These are phyloP conservation scores for Thraustochytrium sp. DNA, from an alignment of 352 stramenopile genomes.

Conservation along the genomic window DNA sequence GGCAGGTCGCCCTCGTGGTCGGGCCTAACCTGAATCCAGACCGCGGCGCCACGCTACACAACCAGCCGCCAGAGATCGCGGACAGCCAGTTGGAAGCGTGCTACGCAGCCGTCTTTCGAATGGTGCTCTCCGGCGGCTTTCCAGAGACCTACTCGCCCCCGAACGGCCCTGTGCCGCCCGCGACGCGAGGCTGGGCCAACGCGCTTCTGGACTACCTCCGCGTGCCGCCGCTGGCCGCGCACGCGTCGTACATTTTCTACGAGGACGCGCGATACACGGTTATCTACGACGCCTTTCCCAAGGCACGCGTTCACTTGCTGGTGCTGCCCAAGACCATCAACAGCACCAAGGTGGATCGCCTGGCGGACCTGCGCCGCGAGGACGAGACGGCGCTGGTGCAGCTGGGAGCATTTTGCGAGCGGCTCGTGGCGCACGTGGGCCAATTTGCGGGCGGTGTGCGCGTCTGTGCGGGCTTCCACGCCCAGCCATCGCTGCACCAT, in stretches of 20 bases:
- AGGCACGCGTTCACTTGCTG: slow-evolving; percentile 49
- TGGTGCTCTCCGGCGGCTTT: no score
- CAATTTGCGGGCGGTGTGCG: background rate
- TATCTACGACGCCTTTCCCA: slow-evolving; percentile 53
- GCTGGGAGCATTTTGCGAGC: slow-evolving; percentile 22
- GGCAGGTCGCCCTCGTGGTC: background rate
- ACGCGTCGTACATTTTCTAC: slow-evolving; percentile 34
- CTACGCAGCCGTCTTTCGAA: background rate
- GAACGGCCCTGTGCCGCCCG: background rate
- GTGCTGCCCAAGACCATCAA: background rate
- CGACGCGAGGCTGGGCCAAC: background rate
- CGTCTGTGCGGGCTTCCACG: slow-evolving; percentile 55
- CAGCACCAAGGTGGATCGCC: background rate
- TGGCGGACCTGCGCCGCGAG: slow-evolving; percentile 22
- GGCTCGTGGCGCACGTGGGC: background rate
- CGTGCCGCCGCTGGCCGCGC: background rate
- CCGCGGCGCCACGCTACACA: background rate
- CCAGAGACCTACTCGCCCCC: background rate
- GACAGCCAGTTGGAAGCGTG: no score
- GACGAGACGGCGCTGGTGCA: slow-evolving; percentile 28
- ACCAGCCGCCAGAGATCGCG: background rate
- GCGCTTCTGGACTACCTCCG: background rate
- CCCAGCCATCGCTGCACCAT: slow-evolving; percentile 53
- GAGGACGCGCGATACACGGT: slow-evolving; percentile 43
- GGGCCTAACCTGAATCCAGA: slow-evolving; percentile 28